Base-by-base conservation (phyloP, 1,139 yeast species). In the Taiozyma sp. region DNA sequence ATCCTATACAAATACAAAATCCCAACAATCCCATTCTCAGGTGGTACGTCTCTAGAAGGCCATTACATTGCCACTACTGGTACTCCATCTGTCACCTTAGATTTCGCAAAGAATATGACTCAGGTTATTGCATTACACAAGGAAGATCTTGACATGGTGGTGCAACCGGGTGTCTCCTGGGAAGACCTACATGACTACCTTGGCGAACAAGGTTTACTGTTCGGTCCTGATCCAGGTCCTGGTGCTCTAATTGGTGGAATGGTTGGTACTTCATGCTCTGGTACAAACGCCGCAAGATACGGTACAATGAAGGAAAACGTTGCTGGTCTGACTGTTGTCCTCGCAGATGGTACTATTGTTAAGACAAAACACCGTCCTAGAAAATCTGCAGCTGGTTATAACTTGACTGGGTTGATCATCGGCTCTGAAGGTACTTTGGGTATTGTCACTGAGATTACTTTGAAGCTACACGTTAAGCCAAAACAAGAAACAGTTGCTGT, bases 41-140 rank as follows among this genome's bases (percentile, higher is more conserved):
- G 97, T 10, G 88, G 95, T 59, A 87, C 97, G 1, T 87, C 96
- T 0, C 70, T 90, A 46, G 97, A 90, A 67, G 97, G 97, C 29
- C 96, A 90, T 58, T 87, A 83, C 64, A 80, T 87, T 67, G 90
- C 92, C 40, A 87, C 96, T 0, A 74, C 95, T 51, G 83, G 85
- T 54, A 63, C 67, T 3, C 65, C 66, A 16, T 76, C 87, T 45
- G 70, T 84, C 58, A 70, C 78, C 57, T 57, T 87, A 49, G 87
- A 80, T 67, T 64, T 82, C 58, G 65, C 86, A 27, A 72, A 72
- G 51, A 69, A 64, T 54, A 83, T 87, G 91, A 75, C 80, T 62
- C 60, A 76, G 47, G 73, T 87, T 16, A 43, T 86, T 3, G 72
- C 72, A 46, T 68, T 87, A 43, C 77, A 86, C 62, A 74, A 79